phyloP scores from a whole-genome alignment of 1,284 basidiomycete species.

The Fomitiporia mediterranea region DNA sequence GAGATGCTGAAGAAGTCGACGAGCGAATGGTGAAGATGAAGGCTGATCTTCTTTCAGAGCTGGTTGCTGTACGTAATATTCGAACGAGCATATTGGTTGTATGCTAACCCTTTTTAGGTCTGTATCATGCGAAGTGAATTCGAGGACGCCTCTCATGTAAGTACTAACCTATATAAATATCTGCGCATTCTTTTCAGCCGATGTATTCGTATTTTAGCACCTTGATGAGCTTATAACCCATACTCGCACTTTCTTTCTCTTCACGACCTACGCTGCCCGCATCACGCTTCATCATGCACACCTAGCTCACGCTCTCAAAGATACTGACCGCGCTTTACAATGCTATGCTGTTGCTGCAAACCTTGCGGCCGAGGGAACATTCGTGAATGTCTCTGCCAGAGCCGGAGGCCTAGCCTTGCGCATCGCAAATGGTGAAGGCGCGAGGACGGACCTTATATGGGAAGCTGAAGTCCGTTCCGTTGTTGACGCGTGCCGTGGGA shows the following conservation, averaged over 20 bases:
- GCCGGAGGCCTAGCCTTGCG: slow-evolving; percentile 55
- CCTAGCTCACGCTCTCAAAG: slow-evolving; percentile 56
- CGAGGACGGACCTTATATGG: slow-evolving; percentile 22
- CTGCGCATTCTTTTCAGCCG: not conserved
- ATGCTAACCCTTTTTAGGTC: slow-evolving; percentile 36
- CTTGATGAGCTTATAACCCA: slow-evolving; percentile 56
- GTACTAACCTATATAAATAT: slow-evolving; percentile 27
- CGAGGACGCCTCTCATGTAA: slow-evolving; percentile 40
- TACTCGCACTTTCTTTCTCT: slow-evolving; percentile 52
- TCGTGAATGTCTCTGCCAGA: slow-evolving; percentile 51
- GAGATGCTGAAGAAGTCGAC: slow-evolving; percentile 47
- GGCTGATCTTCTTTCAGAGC: slow-evolving; percentile 65
- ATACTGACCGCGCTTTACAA: slow-evolving; percentile 43
- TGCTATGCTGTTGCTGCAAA: slow-evolving; percentile 60
- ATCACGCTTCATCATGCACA: slow-evolving; percentile 67
- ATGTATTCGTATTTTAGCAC: slow-evolving; percentile 31
- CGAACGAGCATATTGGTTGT: not conserved
- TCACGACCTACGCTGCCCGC: slow-evolving; percentile 50
- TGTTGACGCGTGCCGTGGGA: slow-evolving; percentile 40
- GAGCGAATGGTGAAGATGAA: slow-evolving; percentile 53
- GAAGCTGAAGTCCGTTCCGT: slow-evolving; percentile 35
- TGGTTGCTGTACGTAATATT: slow-evolving; percentile 46
- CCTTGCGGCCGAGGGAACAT: slow-evolving; percentile 41
- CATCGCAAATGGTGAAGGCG: slow-evolving; percentile 39
- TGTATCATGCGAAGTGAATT: slow-evolving; percentile 65